Evolutionary conservation across 2,329 filamentous ascomycete genomes (phyloP).

Genomic region (Alternaria triticimaculans): DNA sequence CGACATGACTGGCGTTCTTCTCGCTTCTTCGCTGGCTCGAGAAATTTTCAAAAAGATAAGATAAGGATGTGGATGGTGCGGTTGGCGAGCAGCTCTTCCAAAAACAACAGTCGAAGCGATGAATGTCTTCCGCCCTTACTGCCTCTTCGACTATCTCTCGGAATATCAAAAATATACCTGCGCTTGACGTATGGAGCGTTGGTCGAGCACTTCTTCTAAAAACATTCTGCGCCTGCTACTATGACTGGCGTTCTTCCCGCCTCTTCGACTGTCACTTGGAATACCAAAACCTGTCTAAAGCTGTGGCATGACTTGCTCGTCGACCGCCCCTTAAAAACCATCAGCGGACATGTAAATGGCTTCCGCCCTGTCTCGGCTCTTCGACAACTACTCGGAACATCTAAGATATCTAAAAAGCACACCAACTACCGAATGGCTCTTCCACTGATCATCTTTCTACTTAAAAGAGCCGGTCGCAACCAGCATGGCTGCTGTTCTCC

Average conservation of each 20-base stretch:
- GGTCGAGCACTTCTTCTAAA: neutral
- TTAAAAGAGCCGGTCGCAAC: too few relatives aligned
- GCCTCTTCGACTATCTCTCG: neutral
- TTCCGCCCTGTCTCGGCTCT: too few relatives aligned
- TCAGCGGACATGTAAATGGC: too few relatives aligned
- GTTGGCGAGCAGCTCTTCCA: neutral
- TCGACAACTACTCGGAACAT: too few relatives aligned
- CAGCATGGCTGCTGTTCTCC: neutral
- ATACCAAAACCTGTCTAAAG: rapidly evolving
- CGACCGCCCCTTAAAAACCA: neutral
- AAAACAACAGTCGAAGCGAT: neutral
- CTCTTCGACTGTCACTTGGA: neutral
- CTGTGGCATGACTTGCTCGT: rapidly evolving
- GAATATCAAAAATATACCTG: too few relatives aligned
- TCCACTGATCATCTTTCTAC: too few relatives aligned
- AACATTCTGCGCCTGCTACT: too few relatives aligned
- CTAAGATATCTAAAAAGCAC: too few relatives aligned
- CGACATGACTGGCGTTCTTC: neutral
- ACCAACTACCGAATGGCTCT: too few relatives aligned
- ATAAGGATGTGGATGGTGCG: too few relatives aligned
- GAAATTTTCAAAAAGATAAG: too few relatives aligned
- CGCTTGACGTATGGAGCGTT: neutral
- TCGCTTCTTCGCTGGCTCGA: neutral
- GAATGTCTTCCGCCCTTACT: neutral
- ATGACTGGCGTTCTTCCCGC: neutral